These are phyloP conservation scores for Corynespora cassiicola DNA, from an alignment of 2,329 filamentous ascomycete genomes.

Conservation along the genomic window DNA sequence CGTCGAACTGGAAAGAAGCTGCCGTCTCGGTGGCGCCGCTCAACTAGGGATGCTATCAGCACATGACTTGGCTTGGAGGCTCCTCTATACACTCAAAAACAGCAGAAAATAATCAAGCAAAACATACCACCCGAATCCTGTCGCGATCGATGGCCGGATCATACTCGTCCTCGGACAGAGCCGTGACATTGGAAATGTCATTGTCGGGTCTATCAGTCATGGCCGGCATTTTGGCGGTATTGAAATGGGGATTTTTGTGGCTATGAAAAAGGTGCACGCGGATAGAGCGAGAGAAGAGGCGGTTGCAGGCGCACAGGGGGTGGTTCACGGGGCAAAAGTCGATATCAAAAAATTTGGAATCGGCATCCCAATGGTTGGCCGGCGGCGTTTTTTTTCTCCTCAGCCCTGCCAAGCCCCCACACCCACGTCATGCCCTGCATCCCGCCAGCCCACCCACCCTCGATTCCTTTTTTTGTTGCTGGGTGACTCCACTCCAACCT, in stretches of 20 bases:
- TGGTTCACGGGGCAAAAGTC: too few relatives aligned
- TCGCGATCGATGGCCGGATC: constrained; percentile 48
- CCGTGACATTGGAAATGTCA: too few relatives aligned
- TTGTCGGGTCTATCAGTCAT: constrained; percentile 30
- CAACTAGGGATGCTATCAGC: constrained; percentile 61
- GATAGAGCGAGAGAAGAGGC: too few relatives aligned
- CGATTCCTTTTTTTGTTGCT: not conserved
- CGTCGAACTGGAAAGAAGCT: constrained; percentile 92
- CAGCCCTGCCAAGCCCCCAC: constrained; percentile 37
- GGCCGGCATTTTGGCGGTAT: constrained; percentile 23
- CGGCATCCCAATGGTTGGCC: constrained; percentile 28
- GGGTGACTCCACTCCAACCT: constrained; percentile 3
- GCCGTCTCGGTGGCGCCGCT: constrained; percentile 84
- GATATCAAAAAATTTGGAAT: constrained; percentile 36
- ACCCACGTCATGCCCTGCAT: too few relatives aligned
- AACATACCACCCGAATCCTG: constrained; percentile 53
- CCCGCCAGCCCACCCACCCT: too few relatives aligned
- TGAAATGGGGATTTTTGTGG: too few relatives aligned
- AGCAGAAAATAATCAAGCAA: not conserved
- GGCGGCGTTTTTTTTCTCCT: constrained; percentile 22
- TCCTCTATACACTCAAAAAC: not conserved
- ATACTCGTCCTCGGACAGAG: constrained; percentile 30
- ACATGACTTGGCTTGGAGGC: not conserved
- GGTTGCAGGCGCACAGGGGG: too few relatives aligned
- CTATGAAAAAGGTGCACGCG: too few relatives aligned